A percentile compares a stretch with the other conserved stretches of the same genome.
Evolutionary conservation across 2,329 filamentous ascomycete genomes (phyloP).

Genomic region (Aspergillus cejpii): DNA sequence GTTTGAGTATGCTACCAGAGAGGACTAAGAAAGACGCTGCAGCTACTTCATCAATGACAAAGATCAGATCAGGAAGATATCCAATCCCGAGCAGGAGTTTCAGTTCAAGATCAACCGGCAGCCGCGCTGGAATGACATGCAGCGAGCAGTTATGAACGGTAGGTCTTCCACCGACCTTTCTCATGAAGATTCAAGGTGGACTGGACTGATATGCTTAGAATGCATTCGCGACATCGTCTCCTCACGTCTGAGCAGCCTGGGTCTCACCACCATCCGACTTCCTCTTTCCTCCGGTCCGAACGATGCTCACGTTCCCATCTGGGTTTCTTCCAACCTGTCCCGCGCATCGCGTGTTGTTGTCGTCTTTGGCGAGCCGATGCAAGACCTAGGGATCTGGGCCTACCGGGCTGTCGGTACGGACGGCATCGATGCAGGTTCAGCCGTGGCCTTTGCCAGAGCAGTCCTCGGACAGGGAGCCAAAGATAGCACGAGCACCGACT

Average conservation of each 20-base stretch:
- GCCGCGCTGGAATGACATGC: conserved; percentile 67
- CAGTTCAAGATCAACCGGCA: conserved; percentile 68
- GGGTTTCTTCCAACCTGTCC: conserved; percentile 53
- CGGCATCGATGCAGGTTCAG: conserved; percentile 64
- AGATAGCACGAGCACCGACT: not conserved
- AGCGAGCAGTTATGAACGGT: conserved; percentile 70
- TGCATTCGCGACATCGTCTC: conserved; percentile 57
- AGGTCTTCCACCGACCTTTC: conserved; percentile 19
- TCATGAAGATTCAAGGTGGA: not conserved
- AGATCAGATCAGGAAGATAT: conserved; percentile 66
- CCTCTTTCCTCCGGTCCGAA: conserved; percentile 48
- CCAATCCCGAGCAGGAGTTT: conserved; percentile 63
- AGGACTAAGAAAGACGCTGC: conserved; percentile 1
- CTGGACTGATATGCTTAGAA: conserved; percentile 11
- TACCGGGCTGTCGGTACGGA: conserved; percentile 59
- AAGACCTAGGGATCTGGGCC: conserved; percentile 69
- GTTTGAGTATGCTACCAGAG: not conserved
- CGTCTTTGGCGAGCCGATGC: conserved; percentile 63
- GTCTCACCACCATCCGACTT: conserved; percentile 55
- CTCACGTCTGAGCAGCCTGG: conserved; percentile 55
- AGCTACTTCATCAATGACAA: conserved; percentile 73
- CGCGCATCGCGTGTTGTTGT: conserved; percentile 60
- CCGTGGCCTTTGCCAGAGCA: conserved; percentile 55
- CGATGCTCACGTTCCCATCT: conserved; percentile 62
- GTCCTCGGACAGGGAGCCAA: conserved; percentile 31